Conservation (phyloP, 2,329 filamentous ascomycete genomes). For the Paramyrothecium roridum region DNA sequence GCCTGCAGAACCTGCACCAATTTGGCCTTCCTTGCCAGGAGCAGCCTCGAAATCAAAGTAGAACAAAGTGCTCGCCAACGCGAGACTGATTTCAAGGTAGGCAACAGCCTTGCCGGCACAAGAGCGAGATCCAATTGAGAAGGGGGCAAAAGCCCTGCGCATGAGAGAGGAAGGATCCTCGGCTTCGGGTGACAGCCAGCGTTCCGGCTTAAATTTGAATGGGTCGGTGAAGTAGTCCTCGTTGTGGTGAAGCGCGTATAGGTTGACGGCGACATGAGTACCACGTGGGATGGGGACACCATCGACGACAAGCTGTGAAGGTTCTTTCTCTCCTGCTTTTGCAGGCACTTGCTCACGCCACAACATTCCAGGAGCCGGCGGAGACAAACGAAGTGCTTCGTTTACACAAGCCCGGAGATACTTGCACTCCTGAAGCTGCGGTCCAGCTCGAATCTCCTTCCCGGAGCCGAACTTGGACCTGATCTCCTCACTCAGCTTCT, state of each 20-base stretch:
- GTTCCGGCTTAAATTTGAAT: background rate
- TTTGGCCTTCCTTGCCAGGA: background rate
- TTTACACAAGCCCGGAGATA: conserved; percentile 1
- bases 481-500: background rate
- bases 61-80: background rate
- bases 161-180: background rate
- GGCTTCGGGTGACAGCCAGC: background rate
- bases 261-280: background rate
- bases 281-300: background rate
- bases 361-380: background rate
- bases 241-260: background rate
- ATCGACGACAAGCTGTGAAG: background rate
- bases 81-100: background rate
- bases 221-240: background rate
- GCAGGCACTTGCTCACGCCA: background rate
- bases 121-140: background rate
- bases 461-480: background rate
- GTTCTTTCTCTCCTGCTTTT: background rate
- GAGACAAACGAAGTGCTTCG: background rate
- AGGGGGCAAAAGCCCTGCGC: background rate
- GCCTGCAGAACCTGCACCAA: too few species aligned
- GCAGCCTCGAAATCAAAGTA: conserved; percentile 1
- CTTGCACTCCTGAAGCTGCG: background rate
- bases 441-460: background rate
- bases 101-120: conserved; percentile 1